Conservation (phyloP, 2,329 filamentous ascomycete genomes). For the Lasiodiplodia gonubiensis region DNA sequence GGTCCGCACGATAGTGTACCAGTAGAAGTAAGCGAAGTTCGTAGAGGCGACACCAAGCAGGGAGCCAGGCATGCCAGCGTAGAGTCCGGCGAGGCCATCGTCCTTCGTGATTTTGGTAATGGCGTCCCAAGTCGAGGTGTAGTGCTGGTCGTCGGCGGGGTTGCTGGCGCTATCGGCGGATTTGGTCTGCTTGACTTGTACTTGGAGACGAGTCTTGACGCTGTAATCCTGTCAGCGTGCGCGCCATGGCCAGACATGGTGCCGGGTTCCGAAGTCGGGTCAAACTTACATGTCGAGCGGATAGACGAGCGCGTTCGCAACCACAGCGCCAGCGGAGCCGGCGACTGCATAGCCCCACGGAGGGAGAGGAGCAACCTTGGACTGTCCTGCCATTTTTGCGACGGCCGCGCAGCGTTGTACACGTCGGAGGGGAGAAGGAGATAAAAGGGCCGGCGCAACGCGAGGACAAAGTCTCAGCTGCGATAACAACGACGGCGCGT, state of each 20-base stretch:
- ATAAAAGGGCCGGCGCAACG: background rate
- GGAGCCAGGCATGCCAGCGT: slow-evolving; percentile 85
- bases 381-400: slow-evolving; percentile 59
- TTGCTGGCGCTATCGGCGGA: slow-evolving; percentile 37
- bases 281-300: slow-evolving; percentile 87
- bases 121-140: slow-evolving; percentile 86
- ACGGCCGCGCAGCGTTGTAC: background rate
- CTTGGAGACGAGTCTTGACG: slow-evolving; percentile 94
- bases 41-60: slow-evolving; percentile 93
- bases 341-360: slow-evolving; percentile 94
- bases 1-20: slow-evolving; percentile 88
- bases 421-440: slow-evolving; percentile 17
- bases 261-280: slow-evolving; percentile 23
- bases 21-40: slow-evolving; percentile 99
- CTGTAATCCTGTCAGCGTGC: slow-evolving; percentile 53
- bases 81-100: slow-evolving; percentile 83
- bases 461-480: background rate
- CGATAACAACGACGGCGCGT: background rate
- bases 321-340: slow-evolving; percentile 87
- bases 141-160: slow-evolving; percentile 68
- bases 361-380: slow-evolving; percentile 74
- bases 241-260: background rate
- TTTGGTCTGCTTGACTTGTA: slow-evolving; percentile 75
- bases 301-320: slow-evolving; percentile 95
- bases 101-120: slow-evolving; percentile 80